Conservation (phyloP, 805 yeast species). For the Kuraishia piskuri region DNA sequence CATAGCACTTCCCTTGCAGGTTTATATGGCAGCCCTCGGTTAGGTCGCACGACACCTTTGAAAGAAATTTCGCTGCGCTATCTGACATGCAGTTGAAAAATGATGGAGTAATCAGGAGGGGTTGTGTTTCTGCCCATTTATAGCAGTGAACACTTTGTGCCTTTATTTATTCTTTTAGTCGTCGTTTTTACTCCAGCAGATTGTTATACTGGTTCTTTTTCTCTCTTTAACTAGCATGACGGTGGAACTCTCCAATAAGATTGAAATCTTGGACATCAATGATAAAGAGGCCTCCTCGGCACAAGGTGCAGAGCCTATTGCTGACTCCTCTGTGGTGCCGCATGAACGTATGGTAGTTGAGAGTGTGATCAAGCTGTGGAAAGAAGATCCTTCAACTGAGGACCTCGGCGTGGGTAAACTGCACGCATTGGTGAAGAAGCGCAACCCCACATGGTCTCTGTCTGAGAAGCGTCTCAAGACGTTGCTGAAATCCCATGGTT, state of each 20-base stretch:
- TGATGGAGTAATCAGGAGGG: no score
- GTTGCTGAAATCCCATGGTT: constrained; percentile 47
- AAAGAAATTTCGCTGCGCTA: neutral
- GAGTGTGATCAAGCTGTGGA: constrained; percentile 59
- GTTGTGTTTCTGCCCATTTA: no score
- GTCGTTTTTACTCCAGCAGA: neutral
- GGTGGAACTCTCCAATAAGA: constrained; percentile 2
- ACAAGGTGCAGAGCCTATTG: constrained; percentile 12
- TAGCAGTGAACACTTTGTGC: no score
- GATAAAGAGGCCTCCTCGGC: constrained; percentile 10
- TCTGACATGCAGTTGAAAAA: neutral
- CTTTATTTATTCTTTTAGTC: neutral
- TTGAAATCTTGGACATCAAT: constrained; percentile 21
- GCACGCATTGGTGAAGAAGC: constrained; percentile 37
- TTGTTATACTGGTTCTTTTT: neutral
- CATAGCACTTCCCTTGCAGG: neutral
- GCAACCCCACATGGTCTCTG: constrained; percentile 55
- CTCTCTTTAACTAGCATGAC: neutral
- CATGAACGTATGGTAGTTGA: constrained; percentile 49
- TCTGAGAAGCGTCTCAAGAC: constrained; percentile 49
- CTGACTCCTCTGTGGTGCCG: constrained; percentile 10
- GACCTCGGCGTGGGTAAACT: constrained; percentile 46
- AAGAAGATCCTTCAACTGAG: constrained; percentile 55
- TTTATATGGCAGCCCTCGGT: neutral
- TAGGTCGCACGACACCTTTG: neutral